These are phyloP conservation scores for Arabidopsis hybrid DNA, from an alignment of 441 rosid species.

Conservation along the genomic window DNA sequence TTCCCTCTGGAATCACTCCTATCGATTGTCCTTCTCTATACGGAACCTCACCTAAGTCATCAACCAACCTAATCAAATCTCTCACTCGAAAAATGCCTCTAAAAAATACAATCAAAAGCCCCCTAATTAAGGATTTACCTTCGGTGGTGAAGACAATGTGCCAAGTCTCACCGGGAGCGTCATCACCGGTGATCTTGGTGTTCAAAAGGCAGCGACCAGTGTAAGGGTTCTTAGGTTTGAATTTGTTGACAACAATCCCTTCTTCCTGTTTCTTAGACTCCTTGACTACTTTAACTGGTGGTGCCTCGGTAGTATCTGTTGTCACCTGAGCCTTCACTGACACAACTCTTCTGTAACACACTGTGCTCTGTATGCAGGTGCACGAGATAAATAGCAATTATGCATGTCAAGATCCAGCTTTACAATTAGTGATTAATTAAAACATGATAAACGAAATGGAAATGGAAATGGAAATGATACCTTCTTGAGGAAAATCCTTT, in stretches of 20 bases:
- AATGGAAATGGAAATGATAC: slow-evolving; percentile 39
- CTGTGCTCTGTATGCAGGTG: slow-evolving; percentile 52
- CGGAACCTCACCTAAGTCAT: slow-evolving; percentile 76
- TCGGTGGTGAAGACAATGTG: slow-evolving; percentile 98
- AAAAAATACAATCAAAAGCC: neutral
- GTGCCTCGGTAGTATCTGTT: slow-evolving; percentile 63
- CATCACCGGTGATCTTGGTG: slow-evolving; percentile 98
- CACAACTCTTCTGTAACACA: slow-evolving; percentile 57
- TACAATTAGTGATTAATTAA: neutral
- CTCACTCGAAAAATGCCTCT: neutral
- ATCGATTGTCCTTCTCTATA: slow-evolving; percentile 98
- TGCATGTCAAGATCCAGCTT: slow-evolving; percentile 30
- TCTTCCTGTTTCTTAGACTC: slow-evolving; percentile 82
- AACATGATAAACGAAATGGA: neutral
- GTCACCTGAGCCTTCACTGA: slow-evolving; percentile 88
- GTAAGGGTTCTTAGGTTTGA: slow-evolving; percentile 88
- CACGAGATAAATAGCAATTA: neutral
- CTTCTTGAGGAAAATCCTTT: slow-evolving; percentile 77
- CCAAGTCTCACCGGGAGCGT: slow-evolving; percentile 97
- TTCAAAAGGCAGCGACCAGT: slow-evolving; percentile 82
- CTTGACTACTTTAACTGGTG: slow-evolving; percentile 78
- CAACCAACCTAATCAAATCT: neutral
- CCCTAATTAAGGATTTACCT: slow-evolving; percentile 48
- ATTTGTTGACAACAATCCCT: slow-evolving; percentile 87
- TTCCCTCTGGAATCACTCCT: slow-evolving; percentile 87